Evolutionary conservation across 345 rosid genomes (phyloP), one percentile per base, ranked within the genome.

Genomic region (Arabis alpina): DNA sequence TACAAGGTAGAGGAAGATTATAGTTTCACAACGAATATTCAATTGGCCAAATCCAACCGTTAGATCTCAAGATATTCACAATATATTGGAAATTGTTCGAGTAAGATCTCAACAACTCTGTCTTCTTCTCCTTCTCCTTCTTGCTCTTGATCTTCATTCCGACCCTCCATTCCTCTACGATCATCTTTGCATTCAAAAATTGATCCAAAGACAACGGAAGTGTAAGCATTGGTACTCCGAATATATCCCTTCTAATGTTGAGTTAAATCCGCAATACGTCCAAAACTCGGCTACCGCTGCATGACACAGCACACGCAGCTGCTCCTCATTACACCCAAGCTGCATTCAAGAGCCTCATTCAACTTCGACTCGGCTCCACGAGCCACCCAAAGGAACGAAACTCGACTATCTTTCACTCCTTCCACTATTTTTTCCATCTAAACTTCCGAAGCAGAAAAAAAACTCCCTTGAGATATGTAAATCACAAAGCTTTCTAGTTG

Each of bases 181-280:
- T 78, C 27, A 67, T 67, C 78, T 79, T 85, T 5, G 81, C 77
- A 15, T 85, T 83, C 8, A 76, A 34, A 41, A 49, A 14, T 57
- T 90, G 94, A 67, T 88, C 94, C 48, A 78, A 90, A 82, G 1
- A 88, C 15, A 85, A 15, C 0, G 94, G 90, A 54, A 80, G 83
- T 0, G 80, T 61, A 9, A 90, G 81, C 76, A 85, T 64, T 0
- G 94, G 82, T 23, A 77, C 64, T 0, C 87, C 0, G 85, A 74
- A 56, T 61, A 85, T 8, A 85, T 15, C 11, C 81, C 90, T 74
- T 88, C 93, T 5, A 56, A 16, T 0, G 81, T 76, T 8, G 96
- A 90, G 74, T 80, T 90, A 86, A 82, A 84, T 5, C 93, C 90
- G 10, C 90, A 86, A 50, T 90, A 91, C 1, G 84, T 82, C 88